Percentiles rank a stretch among this genome's conserved stretches.
phyloP scores from a whole-genome alignment of 176 grass and related monocot species.

The Avena sativa region DNA sequence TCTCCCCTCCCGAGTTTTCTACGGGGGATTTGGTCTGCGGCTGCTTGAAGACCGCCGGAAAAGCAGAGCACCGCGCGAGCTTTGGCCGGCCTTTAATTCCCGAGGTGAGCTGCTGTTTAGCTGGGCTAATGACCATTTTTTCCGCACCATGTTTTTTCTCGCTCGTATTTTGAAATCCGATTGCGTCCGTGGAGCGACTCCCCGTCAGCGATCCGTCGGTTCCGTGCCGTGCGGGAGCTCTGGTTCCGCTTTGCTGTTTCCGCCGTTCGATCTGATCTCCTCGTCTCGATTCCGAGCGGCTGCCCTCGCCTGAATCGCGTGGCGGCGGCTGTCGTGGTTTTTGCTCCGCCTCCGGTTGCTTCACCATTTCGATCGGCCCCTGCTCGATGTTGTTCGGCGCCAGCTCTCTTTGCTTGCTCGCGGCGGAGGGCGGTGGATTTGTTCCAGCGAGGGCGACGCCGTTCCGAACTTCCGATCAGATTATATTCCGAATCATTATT shows the following conservation, averaged over 20 bases:
- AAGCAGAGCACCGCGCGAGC: too few relatives aligned
- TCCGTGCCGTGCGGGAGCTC: neutral
- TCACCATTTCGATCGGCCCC: neutral
- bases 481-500: neutral
- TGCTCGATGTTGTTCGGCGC: neutral
- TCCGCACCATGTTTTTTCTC: too few relatives aligned
- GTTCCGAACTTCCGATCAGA: conserved; percentile 11
- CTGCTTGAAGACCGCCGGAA: neutral
- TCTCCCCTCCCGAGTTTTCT: neutral
- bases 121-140: neutral
- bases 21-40: neutral
- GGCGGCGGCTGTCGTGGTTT: too few relatives aligned
- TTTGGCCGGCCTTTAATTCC: neutral
- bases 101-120: conserved; percentile 19
- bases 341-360: too few relatives aligned
- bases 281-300: neutral
- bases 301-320: neutral
- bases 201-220: neutral
- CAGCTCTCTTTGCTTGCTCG: neutral
- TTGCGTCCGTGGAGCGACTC: neutral
- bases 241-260: neutral
- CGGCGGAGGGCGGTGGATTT: neutral
- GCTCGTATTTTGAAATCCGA: neutral
- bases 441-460: neutral
- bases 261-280: conserved; percentile 37